These are phyloP conservation scores for Kazachstania psychrophila DNA, from an alignment of 805 yeast genomes.

Conservation along the genomic window DNA sequence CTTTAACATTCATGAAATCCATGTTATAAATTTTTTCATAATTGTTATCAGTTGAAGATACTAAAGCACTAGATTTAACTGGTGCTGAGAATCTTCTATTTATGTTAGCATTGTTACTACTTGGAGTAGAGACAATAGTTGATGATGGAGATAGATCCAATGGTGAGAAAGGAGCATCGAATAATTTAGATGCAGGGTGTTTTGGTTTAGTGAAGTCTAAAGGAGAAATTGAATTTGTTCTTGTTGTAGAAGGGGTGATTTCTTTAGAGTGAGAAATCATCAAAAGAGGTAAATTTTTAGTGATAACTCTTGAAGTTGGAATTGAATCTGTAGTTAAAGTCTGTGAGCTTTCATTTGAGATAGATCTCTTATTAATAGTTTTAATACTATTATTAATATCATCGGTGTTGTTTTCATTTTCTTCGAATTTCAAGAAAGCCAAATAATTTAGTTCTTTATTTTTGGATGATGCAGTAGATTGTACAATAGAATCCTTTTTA, in stretches of 20 bases:
- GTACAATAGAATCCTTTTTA: not conserved
- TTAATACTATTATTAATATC: too few relatives aligned
- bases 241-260: not conserved
- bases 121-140: slow-evolving; percentile 7
- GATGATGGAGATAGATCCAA: slow-evolving; percentile 6
- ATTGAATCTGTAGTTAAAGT: not conserved
- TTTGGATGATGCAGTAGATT: not conserved
- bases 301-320: not conserved
- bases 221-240: not conserved
- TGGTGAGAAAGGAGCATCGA: slow-evolving; percentile 2
- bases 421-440: slow-evolving; percentile 7
- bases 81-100: slow-evolving; percentile 4
- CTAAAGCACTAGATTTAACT: slow-evolving; percentile 1
- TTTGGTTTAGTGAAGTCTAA: not conserved
- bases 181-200: not conserved
- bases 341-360: slow-evolving; percentile 1
- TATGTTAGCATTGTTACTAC: not conserved
- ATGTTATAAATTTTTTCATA: not conserved
- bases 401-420: slow-evolving; percentile 1
- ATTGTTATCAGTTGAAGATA: not conserved
- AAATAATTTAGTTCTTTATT: slow-evolving; percentile 4
- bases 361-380: too few relatives aligned
- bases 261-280: slow-evolving; percentile 1
- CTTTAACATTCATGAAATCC: not conserved
- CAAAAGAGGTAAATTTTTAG: slow-evolving; percentile 1